Base-by-base conservation (phyloP, 257 asterid species). In the Cruciata laevipes region DNA sequence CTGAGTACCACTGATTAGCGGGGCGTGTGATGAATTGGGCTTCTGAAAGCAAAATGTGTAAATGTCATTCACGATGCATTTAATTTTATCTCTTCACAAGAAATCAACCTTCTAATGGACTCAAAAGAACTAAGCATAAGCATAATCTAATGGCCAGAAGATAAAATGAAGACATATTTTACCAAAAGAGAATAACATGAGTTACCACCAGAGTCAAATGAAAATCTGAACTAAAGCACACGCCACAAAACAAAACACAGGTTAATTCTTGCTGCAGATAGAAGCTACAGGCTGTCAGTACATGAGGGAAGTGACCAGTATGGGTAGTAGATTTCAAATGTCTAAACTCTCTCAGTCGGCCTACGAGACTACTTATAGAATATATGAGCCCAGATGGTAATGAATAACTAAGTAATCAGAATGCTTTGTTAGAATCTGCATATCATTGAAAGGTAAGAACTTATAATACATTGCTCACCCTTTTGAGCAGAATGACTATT, bases 1-100 rank as follows among this genome's bases (percentile, higher is more conserved):
- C 88, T 10, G 75, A n/a, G 66, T 86, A 88, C 90, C 95, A 88
- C 64, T 79, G 80, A 56, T 78, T 72, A 5, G 83, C 65, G 32
- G 83, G 67, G 1, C 93, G 86, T 51, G 89, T 88, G 70, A 88
- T 79, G 77, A 86, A 88, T 71, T 65, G 77, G n/a, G 96, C 93
- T 65, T 83, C 96, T 88, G 90, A 82, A 77, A 61, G 70, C 61
- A 66, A 20, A 69, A 13, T 16, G 57, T 30, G 2, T 2, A 20
- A 51, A 57, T 25, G 62, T 70, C 57, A 52, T 21, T 7, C 12
- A 38, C 7, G 7, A 16, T 5, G 16, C 55, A 63, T 24, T 18
- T 65, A 17, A 30, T 24, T 5, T 20, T 14, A 2, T 47, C 25
- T 17, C 21, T 3, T 9, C 37, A 8, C 60, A 57, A 66, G 44